Conservation (phyloP, 129 eudicot genomes). For the Logfia minima region DNA sequence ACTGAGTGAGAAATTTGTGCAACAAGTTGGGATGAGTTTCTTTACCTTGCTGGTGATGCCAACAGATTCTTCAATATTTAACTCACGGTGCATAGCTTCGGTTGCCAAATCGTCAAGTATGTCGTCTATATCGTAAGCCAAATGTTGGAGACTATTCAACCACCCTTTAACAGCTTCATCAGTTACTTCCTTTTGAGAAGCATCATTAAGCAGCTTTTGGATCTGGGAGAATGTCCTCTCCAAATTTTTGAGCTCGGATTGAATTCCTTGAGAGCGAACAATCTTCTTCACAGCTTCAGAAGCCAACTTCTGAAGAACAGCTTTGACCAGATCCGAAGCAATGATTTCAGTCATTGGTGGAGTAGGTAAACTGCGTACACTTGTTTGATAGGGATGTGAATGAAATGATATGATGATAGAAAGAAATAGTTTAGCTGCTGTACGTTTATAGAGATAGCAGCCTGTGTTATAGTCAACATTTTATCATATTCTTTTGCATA, state of each 20-base stretch:
- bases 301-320: neutral
- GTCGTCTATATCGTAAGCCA: conserved; percentile 14
- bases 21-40: conserved; percentile 14
- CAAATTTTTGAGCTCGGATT: conserved; percentile 7
- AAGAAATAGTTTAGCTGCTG: neutral
- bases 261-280: neutral
- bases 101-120: neutral
- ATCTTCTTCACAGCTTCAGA: neutral
- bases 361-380: too few species aligned
- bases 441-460: neutral
- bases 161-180: conserved; percentile 8
- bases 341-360: neutral
- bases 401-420: too few species aligned
- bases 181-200: conserved; percentile 15
- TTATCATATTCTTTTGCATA: too few species aligned
- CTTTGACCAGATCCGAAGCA: neutral
- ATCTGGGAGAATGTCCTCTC: neutral
- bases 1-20: neutral
- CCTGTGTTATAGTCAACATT: too few species aligned
- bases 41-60: neutral
- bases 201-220: neutral
- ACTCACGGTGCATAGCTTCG: conserved; percentile 1
- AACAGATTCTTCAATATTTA: neutral
- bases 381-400: too few species aligned
- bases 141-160: conserved; percentile 8